Base-by-base conservation (phyloP, 1,284 basidiomycete species). In the Thecaphora thlaspeos region DNA sequence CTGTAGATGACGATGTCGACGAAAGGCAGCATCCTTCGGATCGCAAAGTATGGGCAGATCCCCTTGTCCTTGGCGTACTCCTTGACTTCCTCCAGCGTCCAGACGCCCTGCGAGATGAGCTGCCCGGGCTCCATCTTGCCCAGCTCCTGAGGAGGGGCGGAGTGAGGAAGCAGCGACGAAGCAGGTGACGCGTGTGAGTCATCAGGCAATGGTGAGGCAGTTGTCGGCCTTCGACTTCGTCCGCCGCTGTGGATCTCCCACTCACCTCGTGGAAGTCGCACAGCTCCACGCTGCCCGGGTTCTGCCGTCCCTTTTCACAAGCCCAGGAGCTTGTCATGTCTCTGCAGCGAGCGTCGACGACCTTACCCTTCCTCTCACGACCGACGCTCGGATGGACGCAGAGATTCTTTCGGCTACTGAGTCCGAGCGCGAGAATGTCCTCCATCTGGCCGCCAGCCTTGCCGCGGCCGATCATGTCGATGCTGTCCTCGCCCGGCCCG, bases 1-100 rank as follows among this genome's bases (percentile, higher is more conserved):
- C 94, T 97, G 79, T 97, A 99, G 79, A 99, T 97, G 79, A 99
- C 86, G 61, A 98, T 84, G 78, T 96, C 90, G 51, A 91, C 89
- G 76, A 93, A 95, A 0, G 91, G 88, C 84, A 99, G 92, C 94
- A 97, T 98, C 73, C 95, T 82, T 65, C 95, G 87, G 23, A 98
- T 89, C 11, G 90, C 87, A 77, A 98, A 99, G 80, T 99, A 99
- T 0, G 95, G 95, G 75, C 95, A 99, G 48, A 89, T 84, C 3
- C 86, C 86, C 58, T 90, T 87, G 49, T 93, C 87, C 53, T 87
- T 85, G 10, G 91, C 93, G 70, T 94, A 87, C 67, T 91, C 86
- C 57, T 93, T 85, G 39, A 98, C 85, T 75, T 97, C 95, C 22
- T 94, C 92, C 26, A 99, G 82, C 0, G 95, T 98, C 85, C 88